These are phyloP conservation scores for Aureobasidium musti DNA, from an alignment of 2,329 filamentous ascomycete species.

Conservation along the genomic window DNA sequence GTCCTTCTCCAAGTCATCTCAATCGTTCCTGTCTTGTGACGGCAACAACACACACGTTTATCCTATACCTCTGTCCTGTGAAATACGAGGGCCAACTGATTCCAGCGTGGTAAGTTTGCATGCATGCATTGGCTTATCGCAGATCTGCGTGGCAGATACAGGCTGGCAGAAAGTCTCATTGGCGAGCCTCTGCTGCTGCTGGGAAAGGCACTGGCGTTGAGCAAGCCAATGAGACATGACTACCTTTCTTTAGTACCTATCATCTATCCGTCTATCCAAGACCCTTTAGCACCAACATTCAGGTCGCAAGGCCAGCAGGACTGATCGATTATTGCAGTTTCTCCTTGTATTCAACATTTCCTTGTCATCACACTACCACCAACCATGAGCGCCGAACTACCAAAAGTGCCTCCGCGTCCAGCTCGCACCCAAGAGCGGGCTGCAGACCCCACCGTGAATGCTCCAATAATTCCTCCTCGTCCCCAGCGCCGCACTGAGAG, in stretches of 20 bases:
- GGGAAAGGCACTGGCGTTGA: conserved; percentile 14
- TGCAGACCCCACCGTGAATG: conserved; percentile 51
- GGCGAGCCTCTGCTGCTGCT: conserved; percentile 10
- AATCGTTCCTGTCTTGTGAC: conserved; percentile 19
- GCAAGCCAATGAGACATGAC: conserved; percentile 23
- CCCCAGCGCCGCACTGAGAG: conserved; percentile 70
- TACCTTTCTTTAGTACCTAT: conserved; percentile 6
- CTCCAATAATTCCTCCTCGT: conserved; percentile 77
- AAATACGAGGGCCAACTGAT: conserved; percentile 4
- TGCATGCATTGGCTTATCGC: conserved; percentile 29
- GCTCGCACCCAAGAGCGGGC: conserved; percentile 53
- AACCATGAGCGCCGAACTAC: conserved; percentile 41
- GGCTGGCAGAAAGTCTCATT: conserved; percentile 4
- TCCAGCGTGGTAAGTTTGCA: conserved; percentile 27
- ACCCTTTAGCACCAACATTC: background rate
- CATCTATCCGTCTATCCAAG: background rate
- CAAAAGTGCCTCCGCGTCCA: conserved; percentile 65
- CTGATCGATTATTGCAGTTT: conserved; percentile 22
- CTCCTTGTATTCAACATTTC: background rate
- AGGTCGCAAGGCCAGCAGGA: conserved; percentile 23
- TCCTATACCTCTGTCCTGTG: background rate
- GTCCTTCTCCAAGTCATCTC: conserved; percentile 13
- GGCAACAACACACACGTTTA: conserved; percentile 1
- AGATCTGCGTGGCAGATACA: conserved; percentile 21
- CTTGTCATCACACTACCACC: background rate